A percentile compares a stretch with the other conserved stretches of the same genome.
Conservation (phyloP, 331 rosid species). For the Quercus phellos region DNA sequence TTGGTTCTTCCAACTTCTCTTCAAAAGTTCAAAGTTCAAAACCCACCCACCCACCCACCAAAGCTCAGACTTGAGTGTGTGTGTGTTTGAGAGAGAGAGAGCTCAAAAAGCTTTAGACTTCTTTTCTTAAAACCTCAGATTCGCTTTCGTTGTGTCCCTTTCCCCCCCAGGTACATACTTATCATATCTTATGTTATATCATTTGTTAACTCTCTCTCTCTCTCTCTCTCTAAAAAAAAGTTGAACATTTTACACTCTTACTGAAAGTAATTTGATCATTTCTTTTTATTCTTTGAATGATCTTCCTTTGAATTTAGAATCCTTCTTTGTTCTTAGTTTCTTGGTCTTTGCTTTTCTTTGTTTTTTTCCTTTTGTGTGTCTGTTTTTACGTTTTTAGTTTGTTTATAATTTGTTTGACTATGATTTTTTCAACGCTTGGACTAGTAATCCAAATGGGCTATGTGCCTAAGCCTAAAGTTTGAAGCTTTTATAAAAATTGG, state of each 20-base stretch:
- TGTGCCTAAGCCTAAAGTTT: not conserved
- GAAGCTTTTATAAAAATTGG: not conserved
- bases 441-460: conserved; percentile 3
- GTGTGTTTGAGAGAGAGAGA: too few relatives aligned
- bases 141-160: conserved; percentile 55
- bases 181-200: too few relatives aligned
- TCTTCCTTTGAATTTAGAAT: conserved; percentile 24
- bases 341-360: not conserved
- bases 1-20: too few relatives aligned
- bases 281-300: conserved; percentile 9
- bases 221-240: conserved; percentile 14
- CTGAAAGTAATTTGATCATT: conserved; percentile 17
- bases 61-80: too few relatives aligned
- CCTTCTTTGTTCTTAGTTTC: conserved; percentile 21
- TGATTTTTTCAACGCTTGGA: conserved; percentile 43
- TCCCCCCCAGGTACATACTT: conserved; percentile 41
- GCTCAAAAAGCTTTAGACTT: conserved; percentile 24
- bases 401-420: conserved; percentile 49
- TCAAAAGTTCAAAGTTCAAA: too few relatives aligned
- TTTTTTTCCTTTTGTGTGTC: not conserved
- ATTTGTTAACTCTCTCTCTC: conserved; percentile 27
- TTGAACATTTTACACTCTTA: conserved; percentile 23
- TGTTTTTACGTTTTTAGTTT: not conserved
- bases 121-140: conserved; percentile 35
- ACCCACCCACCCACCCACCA: too few relatives aligned